These are phyloP conservation scores for Megacollybia marginata DNA, from an alignment of 768 basidiomycete species.

Conservation along the genomic window DNA sequence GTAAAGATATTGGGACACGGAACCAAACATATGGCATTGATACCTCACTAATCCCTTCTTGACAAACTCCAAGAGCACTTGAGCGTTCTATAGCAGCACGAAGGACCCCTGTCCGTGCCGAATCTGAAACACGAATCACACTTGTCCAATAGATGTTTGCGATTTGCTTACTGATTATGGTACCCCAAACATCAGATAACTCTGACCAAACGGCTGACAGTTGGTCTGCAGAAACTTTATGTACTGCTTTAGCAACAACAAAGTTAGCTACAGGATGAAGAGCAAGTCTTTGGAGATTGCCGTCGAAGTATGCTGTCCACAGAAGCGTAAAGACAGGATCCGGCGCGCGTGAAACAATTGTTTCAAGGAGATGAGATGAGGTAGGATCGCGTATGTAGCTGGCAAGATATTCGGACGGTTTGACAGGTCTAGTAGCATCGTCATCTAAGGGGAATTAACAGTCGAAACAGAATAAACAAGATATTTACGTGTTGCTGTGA, in stretches of 20 bases:
- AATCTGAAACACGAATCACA: constrained; percentile 59
- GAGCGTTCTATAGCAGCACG: constrained; percentile 70
- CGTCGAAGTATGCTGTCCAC: constrained; percentile 75
- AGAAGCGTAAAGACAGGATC: constrained; percentile 51
- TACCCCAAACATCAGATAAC: constrained; percentile 49
- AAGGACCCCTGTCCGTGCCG: constrained; percentile 70
- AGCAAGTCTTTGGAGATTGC: constrained; percentile 65
- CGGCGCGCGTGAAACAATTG: constrained; percentile 59
- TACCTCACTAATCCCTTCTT: constrained; percentile 52
- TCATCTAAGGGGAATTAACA: constrained; percentile 25
- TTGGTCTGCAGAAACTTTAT: constrained; percentile 49
- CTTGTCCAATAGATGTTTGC: constrained; percentile 68
- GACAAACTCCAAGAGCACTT: constrained; percentile 36
- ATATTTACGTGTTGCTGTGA: constrained; percentile 55
- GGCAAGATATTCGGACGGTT: constrained; percentile 70
- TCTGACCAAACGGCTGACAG: constrained; percentile 53
- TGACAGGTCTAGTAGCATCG: constrained; percentile 25
- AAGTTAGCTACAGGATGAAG: constrained; percentile 93
- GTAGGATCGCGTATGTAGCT: constrained; percentile 81
- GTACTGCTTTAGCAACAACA: constrained; percentile 76
- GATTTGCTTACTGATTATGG: constrained; percentile 57
- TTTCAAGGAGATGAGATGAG: constrained; percentile 87
- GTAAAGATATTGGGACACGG: constrained; percentile 2
- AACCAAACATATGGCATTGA: constrained; percentile 9
- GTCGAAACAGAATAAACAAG: background rate